Evolutionary conservation across 176 grass and related monocot genomes (phyloP), one percentile per base, ranked within the genome.

Genomic region (Eleusine indica): DNA sequence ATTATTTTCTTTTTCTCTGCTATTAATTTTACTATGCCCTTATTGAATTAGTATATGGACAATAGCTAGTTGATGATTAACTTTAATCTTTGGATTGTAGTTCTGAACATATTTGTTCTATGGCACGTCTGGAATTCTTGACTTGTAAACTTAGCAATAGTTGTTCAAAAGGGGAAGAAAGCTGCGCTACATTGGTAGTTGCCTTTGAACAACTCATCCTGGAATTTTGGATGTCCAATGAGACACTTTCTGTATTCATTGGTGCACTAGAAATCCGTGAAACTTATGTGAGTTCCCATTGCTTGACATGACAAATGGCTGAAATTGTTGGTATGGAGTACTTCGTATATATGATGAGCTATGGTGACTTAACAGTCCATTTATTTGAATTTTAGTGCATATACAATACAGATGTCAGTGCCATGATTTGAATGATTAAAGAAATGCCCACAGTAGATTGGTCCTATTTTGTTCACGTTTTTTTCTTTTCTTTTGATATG

Each of bases 91-190:
- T 77, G 0, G 35, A 51, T 25, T 69, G 15, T 77, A 75, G 71
- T 46, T 73, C 9, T 62, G 32, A 16, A 76, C 35, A 70, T 79
- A 68, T 67, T 13, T 38, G 70, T 75, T 81, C 35, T 18, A 38
- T 21, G 53, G 2, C 37, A 53, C 71, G 76, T 7, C 43, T 71
- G 2, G 57, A 80, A 22, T 48, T 7, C 19, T 25, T 63, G 51
- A 47, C 17, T 44, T 70, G 17, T 78, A 78, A 80, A n/a, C 70
- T 86, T 77, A 62, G 13, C 60, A 78, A 4, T 21, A 32, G 61
- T 11, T 35, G 15, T 49, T 47, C 17, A 29, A 35, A 10, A 19
- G 18, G 41, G 35, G 2, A 49, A 47, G 60, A 11, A 17, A 47
- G 75, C 2, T 74, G 9, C 80, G 16, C 51, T 74, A 41, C 67